Evolutionary conservation across 2,329 filamentous ascomycete genomes (phyloP), one percentile per base, ranked within the genome.

Genomic region (Calonectria pseudoturangicola): DNA sequence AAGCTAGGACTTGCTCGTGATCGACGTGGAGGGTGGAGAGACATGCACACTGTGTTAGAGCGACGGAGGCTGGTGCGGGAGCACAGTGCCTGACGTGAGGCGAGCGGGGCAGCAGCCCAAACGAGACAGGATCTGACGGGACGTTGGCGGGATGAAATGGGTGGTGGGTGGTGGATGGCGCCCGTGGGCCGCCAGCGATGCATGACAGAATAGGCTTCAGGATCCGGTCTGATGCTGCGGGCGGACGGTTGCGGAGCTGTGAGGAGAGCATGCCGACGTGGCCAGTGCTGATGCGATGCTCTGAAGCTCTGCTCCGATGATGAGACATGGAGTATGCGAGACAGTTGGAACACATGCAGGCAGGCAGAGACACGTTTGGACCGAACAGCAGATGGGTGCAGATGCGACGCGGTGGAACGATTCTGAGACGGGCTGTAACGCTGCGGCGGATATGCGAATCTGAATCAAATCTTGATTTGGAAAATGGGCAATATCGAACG

Each of bases 1-100:
- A 30, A 30, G 58, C 60, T 56, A 68, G 51, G 47, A 72, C 63
- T 74, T 74, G 48, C 63, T 71, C 63, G 43, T n/a, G 33, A 63
- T 54, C 39, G 27, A 48, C 45, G 58, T 30, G 33, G 58, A 27
- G 28, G 30, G 50, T 41, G 60, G 28, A 28, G 21, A 18, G 18
- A 39, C 36, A 50, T 58, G 58, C 50, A 47, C 70, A 72, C 70
- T 72, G 70, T 65, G 13, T n/a, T 15, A 13, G 12, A 5, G 41
- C 33, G 16, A 25, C 36, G 39, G 51, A 13, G 5, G 48, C 27
- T 43, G 65, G 65, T 48, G 43, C 5, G 15, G 50, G n/a, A 7
- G 33, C 65, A 68, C 70, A 72, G 65, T 72, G 66, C 33, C n/a
- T 56, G 27, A 33, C 33, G 69, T 43, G 36, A 18, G n/a, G 69